Conservation (phyloP, 2,329 filamentous ascomycete genomes). For the Aspergillus eucalypticola region DNA sequence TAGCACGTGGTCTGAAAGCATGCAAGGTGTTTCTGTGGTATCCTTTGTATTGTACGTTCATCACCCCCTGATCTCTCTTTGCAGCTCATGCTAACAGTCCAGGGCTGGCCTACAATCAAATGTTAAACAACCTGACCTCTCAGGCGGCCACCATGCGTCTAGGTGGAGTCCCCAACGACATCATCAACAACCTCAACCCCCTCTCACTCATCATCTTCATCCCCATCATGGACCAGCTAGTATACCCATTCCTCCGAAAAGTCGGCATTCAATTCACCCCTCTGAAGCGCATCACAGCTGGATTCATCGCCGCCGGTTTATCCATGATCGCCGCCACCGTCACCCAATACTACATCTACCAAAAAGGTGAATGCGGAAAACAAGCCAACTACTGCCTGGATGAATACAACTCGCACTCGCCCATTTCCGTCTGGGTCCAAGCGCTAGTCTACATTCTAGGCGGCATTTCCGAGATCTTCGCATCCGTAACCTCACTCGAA, state of each 20-base stretch:
- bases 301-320: constrained; percentile 50
- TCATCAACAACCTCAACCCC: constrained; percentile 58
- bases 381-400: constrained; percentile 54
- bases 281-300: constrained; percentile 54
- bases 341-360: constrained; percentile 58
- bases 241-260: constrained; percentile 55
- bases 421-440: constrained; percentile 65
- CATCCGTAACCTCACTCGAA: constrained; percentile 65
- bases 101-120: constrained; percentile 55
- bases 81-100: background rate
- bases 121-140: constrained; percentile 57
- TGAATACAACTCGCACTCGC: constrained; percentile 46
- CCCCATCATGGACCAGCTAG: constrained; percentile 53
- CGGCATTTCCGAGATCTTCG: constrained; percentile 60
- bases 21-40: constrained; percentile 68
- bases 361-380: constrained; percentile 60
- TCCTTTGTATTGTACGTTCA: constrained; percentile 48
- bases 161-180: constrained; percentile 57
- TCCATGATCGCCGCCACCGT: constrained; percentile 55
- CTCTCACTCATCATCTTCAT: constrained; percentile 57
- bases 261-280: constrained; percentile 53
- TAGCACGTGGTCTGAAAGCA: constrained; percentile 67
- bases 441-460: constrained; percentile 53
- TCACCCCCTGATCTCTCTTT: background rate
- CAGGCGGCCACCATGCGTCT: constrained; percentile 57